Percentiles rank a stretch among this genome's conserved stretches.
Evolutionary conservation across 257 asterid species (phyloP).

Genomic region (Striga asiatica): DNA sequence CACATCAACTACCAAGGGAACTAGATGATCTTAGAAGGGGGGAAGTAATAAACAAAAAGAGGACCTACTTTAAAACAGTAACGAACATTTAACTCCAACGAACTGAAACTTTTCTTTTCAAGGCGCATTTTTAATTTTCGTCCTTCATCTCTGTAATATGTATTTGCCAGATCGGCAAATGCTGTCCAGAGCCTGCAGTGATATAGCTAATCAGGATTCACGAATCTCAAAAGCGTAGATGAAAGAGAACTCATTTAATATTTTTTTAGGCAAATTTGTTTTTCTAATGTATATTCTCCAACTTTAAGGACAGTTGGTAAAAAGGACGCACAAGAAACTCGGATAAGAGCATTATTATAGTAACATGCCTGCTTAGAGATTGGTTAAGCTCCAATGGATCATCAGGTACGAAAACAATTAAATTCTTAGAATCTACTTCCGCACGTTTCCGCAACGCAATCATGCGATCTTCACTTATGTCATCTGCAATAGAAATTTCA

Average conservation of each 20-base stretch:
- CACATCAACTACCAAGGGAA: conserved; percentile 3
- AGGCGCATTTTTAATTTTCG: conserved; percentile 66
- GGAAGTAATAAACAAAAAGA: conserved; percentile 10
- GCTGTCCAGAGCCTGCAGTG: conserved; percentile 57
- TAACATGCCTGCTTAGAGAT: conserved; percentile 71
- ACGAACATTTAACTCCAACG: conserved; percentile 73
- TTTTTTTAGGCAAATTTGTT: not conserved
- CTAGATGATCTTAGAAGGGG: not conserved
- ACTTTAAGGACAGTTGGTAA: not conserved
- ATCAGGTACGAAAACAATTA: conserved; percentile 47
- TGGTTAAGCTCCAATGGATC: conserved; percentile 59
- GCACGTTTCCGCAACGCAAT: conserved; percentile 86
- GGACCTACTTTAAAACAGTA: conserved; percentile 75
- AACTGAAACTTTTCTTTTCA: conserved; percentile 58
- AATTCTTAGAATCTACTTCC: conserved; percentile 70
- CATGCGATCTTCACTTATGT: conserved; percentile 86
- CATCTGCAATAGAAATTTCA: conserved; percentile 44
- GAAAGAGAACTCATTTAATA: not conserved
- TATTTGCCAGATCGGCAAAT: conserved; percentile 60
- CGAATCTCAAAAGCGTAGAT: conserved; percentile 1
- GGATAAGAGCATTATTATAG: not conserved
- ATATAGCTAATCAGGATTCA: conserved; percentile 19
- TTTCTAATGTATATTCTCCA: not conserved
- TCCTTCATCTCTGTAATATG: conserved; percentile 83
- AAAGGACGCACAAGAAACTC: not conserved